Base-by-base conservation (phyloP, 1,139 yeast species). In the Wickerhamiella infanticola region DNA sequence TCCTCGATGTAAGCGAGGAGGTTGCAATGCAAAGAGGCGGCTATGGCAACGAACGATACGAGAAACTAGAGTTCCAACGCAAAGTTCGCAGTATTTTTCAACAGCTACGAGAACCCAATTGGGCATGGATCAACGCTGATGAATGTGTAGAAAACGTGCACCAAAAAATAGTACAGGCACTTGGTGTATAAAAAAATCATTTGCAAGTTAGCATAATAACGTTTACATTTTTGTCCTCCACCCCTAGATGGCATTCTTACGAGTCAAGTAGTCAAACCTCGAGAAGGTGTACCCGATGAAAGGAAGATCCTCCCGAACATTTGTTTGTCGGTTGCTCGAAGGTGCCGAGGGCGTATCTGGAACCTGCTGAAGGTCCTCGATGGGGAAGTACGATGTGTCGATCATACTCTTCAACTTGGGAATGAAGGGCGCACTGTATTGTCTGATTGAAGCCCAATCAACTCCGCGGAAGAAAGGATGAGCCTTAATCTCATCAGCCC, bases 401-500 rank as follows among this genome's bases (percentile, higher is more conserved):
- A 97, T 90, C 52, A 90, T 82, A 7, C 94, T 81, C 55, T 81
- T 75, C 57, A 84, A 69, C 55, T 78, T 77, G 35, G 93, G 90
- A 54, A 90, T 83, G 61, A 88, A 90, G 35, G 98, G 99, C 1
- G 98, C 98, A 58, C 81, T 90, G 50, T 88, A 95, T 48, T 79
- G 81, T 49, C 98, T 71, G 50, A 90, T 90, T 29, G 88, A 78
- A 50, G 80, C 81, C 99, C 99, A 90, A 63, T 90, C 95, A 45
- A 93, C 96, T 13, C 96, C 97, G 44, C 94, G 71, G 73, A 88
- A 88, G 59, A 88, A 90, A 25, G 96, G 95, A 65, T 88, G 97
- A 49, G 60, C 57, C 63, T 90, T 93, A 60, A 90, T 81, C 59
- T 93, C 98, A 33, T 79, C 84, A 0, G 97, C 96, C 5, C 96